These are phyloP conservation scores for Ceratorhiza oryzae-sativae DNA, from an alignment of 1,284 basidiomycete species.

Conservation along the genomic window DNA sequence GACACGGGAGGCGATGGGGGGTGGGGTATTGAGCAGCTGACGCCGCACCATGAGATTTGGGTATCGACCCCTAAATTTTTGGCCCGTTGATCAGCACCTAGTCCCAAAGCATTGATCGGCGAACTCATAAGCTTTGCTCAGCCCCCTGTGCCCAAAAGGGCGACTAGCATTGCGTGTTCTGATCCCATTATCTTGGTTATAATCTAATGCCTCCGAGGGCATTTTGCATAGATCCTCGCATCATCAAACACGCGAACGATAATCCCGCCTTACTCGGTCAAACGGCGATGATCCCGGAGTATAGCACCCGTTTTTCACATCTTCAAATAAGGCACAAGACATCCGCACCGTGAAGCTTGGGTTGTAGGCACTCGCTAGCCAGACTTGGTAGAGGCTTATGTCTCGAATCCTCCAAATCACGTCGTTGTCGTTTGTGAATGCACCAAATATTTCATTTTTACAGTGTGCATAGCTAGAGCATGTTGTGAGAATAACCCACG, in stretches of 20 bases:
- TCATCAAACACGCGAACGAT: background rate
- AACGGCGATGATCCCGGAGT: background rate
- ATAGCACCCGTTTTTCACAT: background rate
- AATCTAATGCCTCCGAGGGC: background rate
- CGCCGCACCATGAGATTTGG: no score
- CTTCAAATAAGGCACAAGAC: background rate
- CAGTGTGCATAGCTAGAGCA: no score
- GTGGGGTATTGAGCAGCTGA: constrained; percentile 75
- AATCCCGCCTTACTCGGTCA: background rate
- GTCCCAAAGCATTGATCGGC: constrained; percentile 77
- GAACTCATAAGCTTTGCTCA: constrained; percentile 77
- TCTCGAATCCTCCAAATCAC: no score
- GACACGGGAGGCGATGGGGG: constrained; percentile 66
- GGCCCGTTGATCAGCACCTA: constrained; percentile 57
- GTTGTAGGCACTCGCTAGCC: no score
- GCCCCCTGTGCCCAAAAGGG: constrained; percentile 62
- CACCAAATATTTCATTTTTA: no score
- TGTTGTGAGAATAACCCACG: background rate
- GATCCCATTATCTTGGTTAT: constrained; percentile 44
- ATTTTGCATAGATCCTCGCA: background rate
- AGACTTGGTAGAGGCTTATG: no score
- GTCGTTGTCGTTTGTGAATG: no score
- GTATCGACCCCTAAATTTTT: constrained; percentile 13
- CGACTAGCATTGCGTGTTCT: background rate
- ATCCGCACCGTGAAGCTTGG: no score